These are phyloP conservation scores for Boechera stricta DNA, from an alignment of 345 rosid genomes.

Conservation along the genomic window DNA sequence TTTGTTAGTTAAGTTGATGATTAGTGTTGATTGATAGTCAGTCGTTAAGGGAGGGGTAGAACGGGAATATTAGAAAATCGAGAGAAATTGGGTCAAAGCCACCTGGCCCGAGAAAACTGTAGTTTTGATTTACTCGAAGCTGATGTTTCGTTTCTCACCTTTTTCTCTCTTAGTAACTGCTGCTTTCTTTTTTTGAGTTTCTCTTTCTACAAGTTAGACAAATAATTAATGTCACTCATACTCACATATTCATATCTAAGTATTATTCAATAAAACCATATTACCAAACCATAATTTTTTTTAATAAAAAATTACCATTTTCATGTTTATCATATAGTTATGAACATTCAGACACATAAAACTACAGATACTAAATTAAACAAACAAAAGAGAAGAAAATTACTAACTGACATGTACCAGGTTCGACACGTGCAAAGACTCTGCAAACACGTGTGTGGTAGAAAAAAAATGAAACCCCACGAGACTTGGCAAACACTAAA, in stretches of 20 bases:
- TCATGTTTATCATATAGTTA: slow-evolving; percentile 32
- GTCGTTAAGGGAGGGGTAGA: slow-evolving; percentile 22
- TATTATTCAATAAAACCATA: not conserved
- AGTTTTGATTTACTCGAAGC: slow-evolving; percentile 68
- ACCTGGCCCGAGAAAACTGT: slow-evolving; percentile 85
- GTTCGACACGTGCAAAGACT: slow-evolving; percentile 46
- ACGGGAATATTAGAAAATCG: slow-evolving; percentile 11
- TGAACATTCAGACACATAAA: slow-evolving; percentile 19
- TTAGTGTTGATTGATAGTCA: slow-evolving; percentile 4
- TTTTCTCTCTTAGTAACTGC: slow-evolving; percentile 41
- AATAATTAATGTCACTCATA: slow-evolving; percentile 35
- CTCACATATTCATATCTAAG: not conserved
- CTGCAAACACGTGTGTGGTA: slow-evolving; percentile 41
- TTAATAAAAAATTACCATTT: not conserved
- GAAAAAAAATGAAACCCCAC: not conserved
- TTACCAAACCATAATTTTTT: not conserved
- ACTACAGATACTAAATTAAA: slow-evolving; percentile 16
- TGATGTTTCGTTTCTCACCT: slow-evolving; percentile 43
- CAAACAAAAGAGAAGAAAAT: slow-evolving; percentile 3
- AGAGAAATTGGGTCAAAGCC: slow-evolving; percentile 62
- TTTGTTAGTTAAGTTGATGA: slow-evolving; percentile 8
- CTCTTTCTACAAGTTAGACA: slow-evolving; percentile 22
- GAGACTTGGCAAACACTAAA: slow-evolving; percentile 7
- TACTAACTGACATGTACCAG: slow-evolving; percentile 45
- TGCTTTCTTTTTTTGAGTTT: slow-evolving; percentile 34